These are phyloP conservation scores for Colletotrichum sansevieriae DNA, from an alignment of 2,329 filamentous ascomycete species.

Conservation along the genomic window DNA sequence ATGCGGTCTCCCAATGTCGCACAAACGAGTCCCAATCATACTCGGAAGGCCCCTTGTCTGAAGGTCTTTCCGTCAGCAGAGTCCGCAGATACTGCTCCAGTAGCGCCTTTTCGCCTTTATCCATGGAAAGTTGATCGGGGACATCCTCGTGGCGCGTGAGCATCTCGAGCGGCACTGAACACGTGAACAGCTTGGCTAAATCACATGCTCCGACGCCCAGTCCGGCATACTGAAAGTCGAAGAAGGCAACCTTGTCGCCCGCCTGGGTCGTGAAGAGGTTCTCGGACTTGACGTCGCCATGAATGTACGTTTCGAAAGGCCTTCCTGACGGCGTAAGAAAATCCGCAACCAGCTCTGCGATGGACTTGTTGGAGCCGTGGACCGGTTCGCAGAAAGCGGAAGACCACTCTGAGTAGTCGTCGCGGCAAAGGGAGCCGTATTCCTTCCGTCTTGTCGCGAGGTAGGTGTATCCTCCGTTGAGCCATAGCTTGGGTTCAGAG, in stretches of 20 bases:
- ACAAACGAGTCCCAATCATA: conserved; percentile 69
- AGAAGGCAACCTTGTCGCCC: conserved; percentile 70
- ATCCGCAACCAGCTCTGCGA: conserved; percentile 66
- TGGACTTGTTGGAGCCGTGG: conserved; percentile 47
- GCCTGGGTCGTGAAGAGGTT: conserved; percentile 70
- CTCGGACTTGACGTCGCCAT: conserved; percentile 78
- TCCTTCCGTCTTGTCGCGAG: conserved; percentile 72
- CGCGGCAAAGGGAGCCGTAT: conserved; percentile 61
- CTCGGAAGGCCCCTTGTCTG: conserved; percentile 44
- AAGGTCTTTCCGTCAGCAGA: conserved; percentile 47
- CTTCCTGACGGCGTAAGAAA: conserved; percentile 62
- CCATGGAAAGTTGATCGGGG: conserved; percentile 60
- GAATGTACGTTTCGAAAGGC: conserved; percentile 68
- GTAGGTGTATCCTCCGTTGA: conserved; percentile 78
- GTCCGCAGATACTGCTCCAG: conserved; percentile 62
- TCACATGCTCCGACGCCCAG: conserved; percentile 75
- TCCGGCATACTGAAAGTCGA: conserved; percentile 78
- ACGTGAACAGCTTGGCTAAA: conserved; percentile 76
- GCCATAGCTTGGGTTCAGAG: conserved; percentile 60
- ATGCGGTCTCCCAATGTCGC: conserved; percentile 74
- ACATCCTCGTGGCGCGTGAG: conserved; percentile 53
- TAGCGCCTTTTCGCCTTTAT: conserved; percentile 62
- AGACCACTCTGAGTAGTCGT: conserved; percentile 68
- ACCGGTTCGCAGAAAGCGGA: conserved; percentile 58
- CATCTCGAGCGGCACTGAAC: conserved; percentile 70